Evolutionary conservation across 805 yeast genomes (phyloP).

Genomic region (Wickerhamiella alocasiicola): DNA sequence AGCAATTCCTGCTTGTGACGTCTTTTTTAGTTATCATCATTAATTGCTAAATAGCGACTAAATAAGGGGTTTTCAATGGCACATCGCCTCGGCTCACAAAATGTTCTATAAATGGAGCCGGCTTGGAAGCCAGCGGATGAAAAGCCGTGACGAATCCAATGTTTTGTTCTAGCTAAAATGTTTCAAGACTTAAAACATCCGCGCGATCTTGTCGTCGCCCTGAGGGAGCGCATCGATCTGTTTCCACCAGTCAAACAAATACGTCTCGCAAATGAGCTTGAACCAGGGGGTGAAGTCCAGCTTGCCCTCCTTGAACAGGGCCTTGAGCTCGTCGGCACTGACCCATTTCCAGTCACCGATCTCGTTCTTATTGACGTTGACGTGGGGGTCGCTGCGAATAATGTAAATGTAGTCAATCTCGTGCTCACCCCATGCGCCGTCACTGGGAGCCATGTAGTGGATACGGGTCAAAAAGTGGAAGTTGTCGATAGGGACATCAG

Average conservation of each 20-base stretch:
- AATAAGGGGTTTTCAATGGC: too few relatives aligned
- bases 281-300: conserved; percentile 95
- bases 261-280: conserved; percentile 83
- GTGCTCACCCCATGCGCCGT: conserved; percentile 91
- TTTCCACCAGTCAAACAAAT: conserved; percentile 89
- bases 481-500: conserved; percentile 46
- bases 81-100: too few relatives aligned
- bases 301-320: conserved; percentile 58
- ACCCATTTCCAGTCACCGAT: conserved; percentile 76
- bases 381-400: conserved; percentile 41
- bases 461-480: conserved; percentile 85
- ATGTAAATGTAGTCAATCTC: conserved; percentile 92
- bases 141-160: too few relatives aligned
- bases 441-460: conserved; percentile 76
- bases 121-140: too few relatives aligned
- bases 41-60: too few relatives aligned
- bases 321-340: conserved; percentile 47
- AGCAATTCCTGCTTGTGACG: too few relatives aligned
- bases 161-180: too few relatives aligned
- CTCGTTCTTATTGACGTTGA: conserved; percentile 61
- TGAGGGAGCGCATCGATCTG: conserved; percentile 13
- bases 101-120: too few relatives aligned
- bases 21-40: too few relatives aligned
- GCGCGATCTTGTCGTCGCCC: conserved; percentile 14
- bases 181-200: conserved; percentile 21